Evolutionary conservation across 1,284 basidiomycete genomes (phyloP), one percentile per base, ranked within the genome.

Genomic region (Pseudozyma pruni): DNA sequence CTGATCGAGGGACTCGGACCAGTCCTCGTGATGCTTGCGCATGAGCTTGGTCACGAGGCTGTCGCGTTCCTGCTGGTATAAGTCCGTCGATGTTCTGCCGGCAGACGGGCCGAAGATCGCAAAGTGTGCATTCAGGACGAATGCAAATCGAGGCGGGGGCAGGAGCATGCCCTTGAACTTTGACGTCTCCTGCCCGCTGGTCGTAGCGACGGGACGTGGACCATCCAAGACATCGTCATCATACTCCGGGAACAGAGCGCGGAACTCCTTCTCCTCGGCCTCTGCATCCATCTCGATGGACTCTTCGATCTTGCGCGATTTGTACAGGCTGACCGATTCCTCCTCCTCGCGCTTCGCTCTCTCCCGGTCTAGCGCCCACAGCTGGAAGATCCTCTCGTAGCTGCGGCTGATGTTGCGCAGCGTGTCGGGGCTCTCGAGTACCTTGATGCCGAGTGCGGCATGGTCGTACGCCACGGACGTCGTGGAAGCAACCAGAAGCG

Each of bases 331-430:
- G 29, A 88, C 87, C 0, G 88, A 87, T 32, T 89, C 88, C 35
- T 87, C 87, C 34, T 88, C 87, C 17, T 85, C 86, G 68, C 91
- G 87, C 40, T 88, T 86, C 62, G 90, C 89, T 59, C 88, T 88
- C 25, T 89, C 88, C 37, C 89, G 88, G 76, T 96, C 91, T 32
- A 90, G 88, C 31, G 88, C 86, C 94, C 94, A 98, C 8, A 95
- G 86, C 19, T 89, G 86, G 55, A 89, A 87, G 1, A 90, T 85
- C 73, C 90, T 89, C 55, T 92, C 90, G 75, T 93, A 94, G 38
- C 55, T 58, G 41, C 63, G 62, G 45, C 69, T 72, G 49, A 72
- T 45, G 33, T 55, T 57, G 16, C 59, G 58, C 31, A 72, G 37
- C 17, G 59, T 57, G 7, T 44, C 52, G 16, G 57, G 57, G 22